phyloP scores from a whole-genome alignment of 164 flowering plant genomes.

The Kingdonia uniflora region DNA sequence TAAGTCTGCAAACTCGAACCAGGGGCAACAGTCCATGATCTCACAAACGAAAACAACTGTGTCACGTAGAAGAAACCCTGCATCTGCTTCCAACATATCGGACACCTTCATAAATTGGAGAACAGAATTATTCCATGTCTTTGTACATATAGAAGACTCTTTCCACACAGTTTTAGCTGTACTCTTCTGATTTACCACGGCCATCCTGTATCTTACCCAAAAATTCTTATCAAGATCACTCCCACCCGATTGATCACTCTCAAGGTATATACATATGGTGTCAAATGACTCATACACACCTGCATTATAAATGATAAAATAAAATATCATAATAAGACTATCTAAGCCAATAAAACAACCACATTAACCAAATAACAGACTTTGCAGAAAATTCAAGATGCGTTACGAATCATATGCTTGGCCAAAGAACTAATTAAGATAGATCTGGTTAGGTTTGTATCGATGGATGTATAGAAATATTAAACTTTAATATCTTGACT shows the following conservation, averaged over 20 bases:
- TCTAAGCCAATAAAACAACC: no score
- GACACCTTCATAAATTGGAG: conserved; percentile 99
- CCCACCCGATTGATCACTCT: conserved; percentile 92
- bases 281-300: conserved; percentile 94
- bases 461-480: no score
- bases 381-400: no score
- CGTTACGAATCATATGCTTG: no score
- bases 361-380: no score
- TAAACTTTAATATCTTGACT: no score
- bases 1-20: conserved; percentile 96
- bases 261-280: conserved; percentile 91
- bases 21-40: conserved; percentile 96
- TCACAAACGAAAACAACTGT: conserved; percentile 96
- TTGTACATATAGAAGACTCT: conserved; percentile 96
- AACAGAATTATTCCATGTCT: conserved; percentile 99
- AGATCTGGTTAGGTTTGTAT: no score
- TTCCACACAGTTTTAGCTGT: conserved; percentile 92
- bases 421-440: no score
- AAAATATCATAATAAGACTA: no score
- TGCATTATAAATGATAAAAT: conserved; percentile 22
- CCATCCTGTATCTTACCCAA: conserved; percentile 96
- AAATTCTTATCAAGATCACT: conserved; percentile 88
- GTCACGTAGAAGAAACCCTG: conserved; percentile 92
- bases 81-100: conserved; percentile 95
- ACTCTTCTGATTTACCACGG: conserved; percentile 83